Evolutionary conservation across 2,329 filamentous ascomycete genomes (phyloP), one percentile per base, ranked within the genome.

Genomic region (Ophiocordyceps robertsii): DNA sequence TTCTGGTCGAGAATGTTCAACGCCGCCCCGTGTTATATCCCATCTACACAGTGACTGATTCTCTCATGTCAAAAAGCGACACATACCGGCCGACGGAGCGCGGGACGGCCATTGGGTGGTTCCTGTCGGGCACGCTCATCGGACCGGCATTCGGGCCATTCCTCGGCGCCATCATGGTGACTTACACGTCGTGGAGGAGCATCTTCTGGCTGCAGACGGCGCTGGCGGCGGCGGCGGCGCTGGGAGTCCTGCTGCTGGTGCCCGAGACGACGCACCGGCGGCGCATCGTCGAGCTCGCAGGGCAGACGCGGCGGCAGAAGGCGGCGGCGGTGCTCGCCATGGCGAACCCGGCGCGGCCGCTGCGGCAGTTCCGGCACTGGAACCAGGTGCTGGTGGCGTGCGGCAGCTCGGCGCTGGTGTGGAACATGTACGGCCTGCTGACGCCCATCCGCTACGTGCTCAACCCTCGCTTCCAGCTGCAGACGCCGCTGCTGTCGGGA

Each of bases 161-260:
- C 51, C 66, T 88, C 10, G 77, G 84, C 43, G 84, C 83, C 21
- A 77, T 87, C 37, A 84, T 90, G 40, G 81, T 88, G 14, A 88
- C 82, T 0, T 87, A 77, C 58, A 68, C 70, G 7, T 73, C 70
- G 2, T 90, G 84, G 84, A 70, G 82, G 16, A 73, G 75, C 36
- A 85, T 88, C 42, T 88, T 87, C 63, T 88, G 82, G 78, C 65
- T 89, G 0, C 83, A 88, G 54, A 77, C 79, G 0, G 82, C 73
- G 0, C 67, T 87, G 6, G 79, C 78, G 0, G 81, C 73, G 2
- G 54, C 72, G 0, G 79, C 75, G 1, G 66, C 71, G 0, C 17
- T 79, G 0, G 70, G 80, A 1, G 70, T 83, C 29, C 71, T 76
- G 49, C 76, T 84, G 50, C 63, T 85, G 12, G 69, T 88, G 11